These are phyloP conservation scores for Gaultheria prostrata DNA, from an alignment of 148 eudicot species.

Conservation along the genomic window DNA sequence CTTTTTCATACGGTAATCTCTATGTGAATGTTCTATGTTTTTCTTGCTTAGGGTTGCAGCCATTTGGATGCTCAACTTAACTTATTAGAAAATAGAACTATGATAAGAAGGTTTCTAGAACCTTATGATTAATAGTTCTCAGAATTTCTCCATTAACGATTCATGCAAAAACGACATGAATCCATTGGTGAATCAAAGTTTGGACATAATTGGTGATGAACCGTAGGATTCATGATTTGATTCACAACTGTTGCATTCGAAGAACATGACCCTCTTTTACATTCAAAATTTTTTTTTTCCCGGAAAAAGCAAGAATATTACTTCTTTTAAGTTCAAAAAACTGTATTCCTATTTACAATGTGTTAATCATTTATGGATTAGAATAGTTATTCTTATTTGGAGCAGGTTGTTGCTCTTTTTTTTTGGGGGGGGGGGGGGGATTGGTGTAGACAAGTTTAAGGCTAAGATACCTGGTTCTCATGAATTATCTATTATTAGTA, in stretches of 20 bases:
- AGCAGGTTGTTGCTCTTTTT: neutral
- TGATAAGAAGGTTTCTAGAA: neutral
- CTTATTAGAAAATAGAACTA: neutral
- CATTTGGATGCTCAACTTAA: neutral
- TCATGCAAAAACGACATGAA: neutral
- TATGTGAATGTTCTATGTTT: neutral
- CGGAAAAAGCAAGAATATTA: neutral
- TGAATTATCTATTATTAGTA: neutral
- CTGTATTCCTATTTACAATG: neutral
- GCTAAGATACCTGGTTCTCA: neutral
- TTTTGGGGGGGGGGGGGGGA: neutral
- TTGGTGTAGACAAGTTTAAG: neutral
- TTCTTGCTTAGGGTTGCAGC: constrained; percentile 15
- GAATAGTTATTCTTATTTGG: neutral
- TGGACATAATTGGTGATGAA: neutral
- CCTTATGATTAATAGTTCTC: neutral
- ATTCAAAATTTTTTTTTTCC: neutral
- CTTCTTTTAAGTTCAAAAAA: neutral
- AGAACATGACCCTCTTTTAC: neutral
- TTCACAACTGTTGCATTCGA: neutral
- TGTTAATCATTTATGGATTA: neutral
- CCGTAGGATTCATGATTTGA: neutral
- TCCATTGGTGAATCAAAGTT: neutral
- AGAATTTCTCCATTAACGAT: neutral
- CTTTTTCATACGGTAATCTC: neutral